Evolutionary conservation across 805 yeast species (phyloP).

Genomic region (Saturnispora dispora): DNA sequence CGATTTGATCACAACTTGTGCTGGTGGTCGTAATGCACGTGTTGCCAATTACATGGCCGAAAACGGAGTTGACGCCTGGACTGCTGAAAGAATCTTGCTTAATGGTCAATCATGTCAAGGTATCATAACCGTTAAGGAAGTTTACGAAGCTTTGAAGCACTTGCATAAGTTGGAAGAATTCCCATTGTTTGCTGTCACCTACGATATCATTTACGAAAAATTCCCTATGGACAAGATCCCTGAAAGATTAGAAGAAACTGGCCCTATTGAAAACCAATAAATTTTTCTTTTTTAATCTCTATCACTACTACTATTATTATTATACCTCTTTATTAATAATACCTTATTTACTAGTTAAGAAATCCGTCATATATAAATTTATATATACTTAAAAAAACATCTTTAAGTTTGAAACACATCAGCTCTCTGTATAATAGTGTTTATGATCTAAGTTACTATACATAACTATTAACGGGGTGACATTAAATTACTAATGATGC

Average conservation of each 20-base stretch:
- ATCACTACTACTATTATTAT: not conserved
- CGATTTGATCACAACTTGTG: constrained; percentile 93
- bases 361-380: not conserved
- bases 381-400: too few relatives aligned
- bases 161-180: constrained; percentile 52
- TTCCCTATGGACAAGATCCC: constrained; percentile 73
- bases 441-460: too few relatives aligned
- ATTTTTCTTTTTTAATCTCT: not conserved
- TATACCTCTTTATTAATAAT: not conserved
- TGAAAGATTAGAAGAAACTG: constrained; percentile 43
- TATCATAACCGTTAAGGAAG: constrained; percentile 82
- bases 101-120: constrained; percentile 98
- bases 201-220: constrained; percentile 70
- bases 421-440: too few relatives aligned
- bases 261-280: not conserved
- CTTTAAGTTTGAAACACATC: too few relatives aligned
- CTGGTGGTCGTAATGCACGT: constrained; percentile 94
- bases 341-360: not conserved
- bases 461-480: too few relatives aligned
- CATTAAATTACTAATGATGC: too few relatives aligned
- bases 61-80: constrained; percentile 65
- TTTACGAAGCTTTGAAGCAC: constrained; percentile 65
- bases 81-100: constrained; percentile 75
- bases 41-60: constrained; percentile 83
- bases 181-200: constrained; percentile 76